A percentile compares a stretch with the other conserved stretches of the same genome.
phyloP scores from a whole-genome alignment of 768 basidiomycete species.

The Tricholoma terreum region DNA sequence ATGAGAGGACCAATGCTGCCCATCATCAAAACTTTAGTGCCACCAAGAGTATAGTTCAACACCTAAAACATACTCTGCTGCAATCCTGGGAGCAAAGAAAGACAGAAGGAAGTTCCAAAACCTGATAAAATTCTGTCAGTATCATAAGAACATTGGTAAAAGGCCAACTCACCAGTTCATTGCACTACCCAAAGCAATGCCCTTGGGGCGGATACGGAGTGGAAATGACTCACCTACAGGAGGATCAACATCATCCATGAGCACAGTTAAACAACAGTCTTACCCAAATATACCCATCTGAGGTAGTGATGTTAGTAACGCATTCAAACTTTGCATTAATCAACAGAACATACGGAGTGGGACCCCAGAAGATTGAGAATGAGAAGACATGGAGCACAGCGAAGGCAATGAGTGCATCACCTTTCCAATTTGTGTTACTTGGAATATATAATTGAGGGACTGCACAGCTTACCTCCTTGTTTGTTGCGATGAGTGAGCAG shows the following conservation, averaged over 20 bases:
- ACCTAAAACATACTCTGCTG: conserved; percentile 38
- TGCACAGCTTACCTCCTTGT: conserved; percentile 38
- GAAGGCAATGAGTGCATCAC: conserved; percentile 68
- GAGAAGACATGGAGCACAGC: conserved; percentile 75
- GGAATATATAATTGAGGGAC: not conserved
- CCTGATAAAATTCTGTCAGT: conserved; percentile 47
- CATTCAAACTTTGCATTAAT: not conserved
- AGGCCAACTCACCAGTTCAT: conserved; percentile 33
- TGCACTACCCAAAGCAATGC: conserved; percentile 70
- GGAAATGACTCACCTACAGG: conserved; percentile 67
- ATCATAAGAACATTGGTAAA: not conserved
- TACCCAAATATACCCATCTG: conserved; percentile 66
- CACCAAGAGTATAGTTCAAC: not conserved
- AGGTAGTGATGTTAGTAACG: not conserved
- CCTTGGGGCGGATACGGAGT: conserved; percentile 72
- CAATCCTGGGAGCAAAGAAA: conserved; percentile 71
- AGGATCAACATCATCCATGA: not conserved
- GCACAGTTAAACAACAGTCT: not conserved
- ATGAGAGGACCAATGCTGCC: conserved; percentile 69
- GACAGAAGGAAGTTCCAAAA: conserved; percentile 75
- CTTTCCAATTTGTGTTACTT: conserved; percentile 21
- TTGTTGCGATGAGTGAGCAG: conserved; percentile 55
- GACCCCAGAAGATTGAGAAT: conserved; percentile 76
- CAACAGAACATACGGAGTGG: conserved; percentile 46
- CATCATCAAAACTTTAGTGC: not conserved